phyloP scores from a whole-genome alignment of 2,329 filamentous ascomycete genomes.

The Plenodomus tracheiphilus region DNA sequence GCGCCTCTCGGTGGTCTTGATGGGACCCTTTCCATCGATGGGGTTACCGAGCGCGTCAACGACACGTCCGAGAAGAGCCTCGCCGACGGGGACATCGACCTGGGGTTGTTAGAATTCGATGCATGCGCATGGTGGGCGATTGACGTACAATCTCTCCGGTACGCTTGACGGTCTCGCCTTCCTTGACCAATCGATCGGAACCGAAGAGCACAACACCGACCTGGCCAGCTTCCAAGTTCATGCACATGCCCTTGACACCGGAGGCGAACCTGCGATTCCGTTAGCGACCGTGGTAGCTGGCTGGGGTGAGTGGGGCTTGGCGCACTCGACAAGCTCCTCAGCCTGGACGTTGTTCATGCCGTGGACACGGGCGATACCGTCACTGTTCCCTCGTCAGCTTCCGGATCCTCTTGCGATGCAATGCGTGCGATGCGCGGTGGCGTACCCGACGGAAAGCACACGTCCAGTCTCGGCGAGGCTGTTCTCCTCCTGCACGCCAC shows the following conservation, averaged over 20 bases:
- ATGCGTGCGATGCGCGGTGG: slow-evolving; percentile 34
- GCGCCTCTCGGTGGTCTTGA: slow-evolving; percentile 88
- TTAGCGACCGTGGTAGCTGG: slow-evolving; percentile 28
- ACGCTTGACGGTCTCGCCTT: slow-evolving; percentile 99
- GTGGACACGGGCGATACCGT: slow-evolving; percentile 99
- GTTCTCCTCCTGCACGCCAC: slow-evolving; percentile 96
- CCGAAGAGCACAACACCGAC: slow-evolving; percentile 99
- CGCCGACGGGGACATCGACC: slow-evolving; percentile 96
- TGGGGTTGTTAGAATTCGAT: slow-evolving; percentile 47
- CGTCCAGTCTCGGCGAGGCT: slow-evolving; percentile 97
- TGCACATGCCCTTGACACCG: slow-evolving; percentile 99
- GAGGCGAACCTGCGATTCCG: slow-evolving; percentile 80
- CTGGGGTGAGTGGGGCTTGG: slow-evolving; percentile 36
- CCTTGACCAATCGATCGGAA: slow-evolving; percentile 99
- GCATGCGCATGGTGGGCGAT: neutral
- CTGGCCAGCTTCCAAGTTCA: slow-evolving; percentile 99
- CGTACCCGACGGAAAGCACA: slow-evolving; percentile 98
- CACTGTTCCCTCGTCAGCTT: slow-evolving; percentile 64
- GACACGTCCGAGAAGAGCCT: slow-evolving; percentile 94
- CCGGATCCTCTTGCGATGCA: slow-evolving; percentile 15
- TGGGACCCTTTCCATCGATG: slow-evolving; percentile 97
- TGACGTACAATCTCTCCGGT: slow-evolving; percentile 94
- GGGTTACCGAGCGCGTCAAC: slow-evolving; percentile 98
- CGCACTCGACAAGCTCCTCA: slow-evolving; percentile 99
- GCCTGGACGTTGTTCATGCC: slow-evolving; percentile 99